These are phyloP conservation scores for Auricularia sp. DNA, from an alignment of 768 basidiomycete species.

Conservation along the genomic window DNA sequence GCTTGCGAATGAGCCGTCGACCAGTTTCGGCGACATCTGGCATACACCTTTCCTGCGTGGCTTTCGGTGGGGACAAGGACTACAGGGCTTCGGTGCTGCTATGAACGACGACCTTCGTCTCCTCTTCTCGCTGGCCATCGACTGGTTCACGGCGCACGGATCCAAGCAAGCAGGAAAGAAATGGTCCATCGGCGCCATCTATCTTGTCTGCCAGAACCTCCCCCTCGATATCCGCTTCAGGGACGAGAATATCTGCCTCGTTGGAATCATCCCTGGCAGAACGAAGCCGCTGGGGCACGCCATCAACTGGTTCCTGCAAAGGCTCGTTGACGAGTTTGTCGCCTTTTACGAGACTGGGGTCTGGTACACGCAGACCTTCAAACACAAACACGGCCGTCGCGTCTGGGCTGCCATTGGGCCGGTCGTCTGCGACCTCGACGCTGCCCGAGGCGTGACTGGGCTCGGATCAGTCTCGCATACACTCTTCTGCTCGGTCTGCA, in stretches of 20 bases:
- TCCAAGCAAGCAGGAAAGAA: not conserved
- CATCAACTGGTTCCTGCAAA: not conserved
- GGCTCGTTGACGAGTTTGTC: not conserved
- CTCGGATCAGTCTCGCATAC: not conserved
- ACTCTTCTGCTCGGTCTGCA: slow-evolving; percentile 4
- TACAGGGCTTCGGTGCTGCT: not conserved
- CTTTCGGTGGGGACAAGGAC: not conserved
- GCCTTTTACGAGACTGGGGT: not conserved
- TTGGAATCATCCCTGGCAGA: not conserved
- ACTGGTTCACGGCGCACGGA: not conserved
- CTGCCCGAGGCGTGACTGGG: not conserved
- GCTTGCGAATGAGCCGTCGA: not conserved
- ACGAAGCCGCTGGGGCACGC: not conserved
- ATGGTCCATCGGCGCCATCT: not conserved
- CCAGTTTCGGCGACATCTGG: not conserved
- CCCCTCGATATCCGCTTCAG: not conserved
- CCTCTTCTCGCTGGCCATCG: not conserved
- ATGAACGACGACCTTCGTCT: not conserved
- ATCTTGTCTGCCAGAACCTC: not conserved
- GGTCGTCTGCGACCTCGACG: slow-evolving; percentile 6
- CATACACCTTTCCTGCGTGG: not conserved
- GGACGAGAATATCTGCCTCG: not conserved
- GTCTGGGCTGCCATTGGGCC: not conserved
- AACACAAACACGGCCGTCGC: not conserved
- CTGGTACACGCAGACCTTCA: not conserved